Conservation (phyloP, 148 eudicot genomes). For the Drosera capensis region DNA sequence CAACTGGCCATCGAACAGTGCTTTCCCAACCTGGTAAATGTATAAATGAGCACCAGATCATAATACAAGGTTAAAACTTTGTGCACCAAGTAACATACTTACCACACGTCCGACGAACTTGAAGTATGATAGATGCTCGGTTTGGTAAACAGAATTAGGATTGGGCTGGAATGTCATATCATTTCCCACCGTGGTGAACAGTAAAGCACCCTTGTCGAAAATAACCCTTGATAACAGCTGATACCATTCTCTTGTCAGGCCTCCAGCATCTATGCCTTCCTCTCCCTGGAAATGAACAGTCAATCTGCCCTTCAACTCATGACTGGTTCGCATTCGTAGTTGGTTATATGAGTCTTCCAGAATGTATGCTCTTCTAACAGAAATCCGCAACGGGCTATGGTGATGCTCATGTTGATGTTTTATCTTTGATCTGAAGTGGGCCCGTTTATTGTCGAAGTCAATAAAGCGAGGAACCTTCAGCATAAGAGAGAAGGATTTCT, state of each 20-base stretch:
- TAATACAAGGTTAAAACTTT: neutral
- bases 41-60: constrained; percentile 12
- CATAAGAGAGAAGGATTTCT: constrained; percentile 90
- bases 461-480: constrained; percentile 96
- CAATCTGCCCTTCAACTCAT: constrained; percentile 88
- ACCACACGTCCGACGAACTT: constrained; percentile 98
- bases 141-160: constrained; percentile 95
- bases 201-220: constrained; percentile 89
- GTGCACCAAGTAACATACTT: constrained; percentile 19
- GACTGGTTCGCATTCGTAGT: constrained; percentile 66
- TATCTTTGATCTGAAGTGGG: constrained; percentile 94
- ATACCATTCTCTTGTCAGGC: constrained; percentile 99
- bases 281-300: constrained; percentile 98
- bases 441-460: constrained; percentile 91
- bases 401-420: constrained; percentile 96
- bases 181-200: constrained; percentile 95
- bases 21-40: constrained; percentile 86
- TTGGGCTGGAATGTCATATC: constrained; percentile 97
- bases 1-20: constrained; percentile 94
- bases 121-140: constrained; percentile 98
- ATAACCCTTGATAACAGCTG: constrained; percentile 87
- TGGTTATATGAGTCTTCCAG: constrained; percentile 98
- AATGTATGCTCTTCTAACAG: constrained; percentile 94
- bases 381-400: constrained; percentile 87
- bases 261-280: constrained; percentile 99